Evolutionary conservation across 441 rosid genomes (phyloP).

Genomic region (Jatropha podagrica): DNA sequence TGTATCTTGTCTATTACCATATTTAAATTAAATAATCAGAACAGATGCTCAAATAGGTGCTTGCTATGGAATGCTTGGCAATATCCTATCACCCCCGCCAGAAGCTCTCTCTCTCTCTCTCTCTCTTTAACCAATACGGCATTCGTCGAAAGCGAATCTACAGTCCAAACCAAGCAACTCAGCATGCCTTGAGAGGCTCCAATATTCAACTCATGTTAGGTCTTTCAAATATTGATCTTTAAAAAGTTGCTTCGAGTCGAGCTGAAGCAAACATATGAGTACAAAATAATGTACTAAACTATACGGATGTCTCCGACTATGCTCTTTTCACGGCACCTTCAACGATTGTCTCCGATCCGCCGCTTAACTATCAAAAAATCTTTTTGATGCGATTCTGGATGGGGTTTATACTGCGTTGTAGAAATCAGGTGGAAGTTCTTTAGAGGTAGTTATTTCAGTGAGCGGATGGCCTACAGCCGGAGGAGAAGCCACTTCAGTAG

Average conservation of each 20-base stretch:
- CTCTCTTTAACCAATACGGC: conserved; percentile 39
- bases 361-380: conserved; percentile 33
- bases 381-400: conserved; percentile 55
- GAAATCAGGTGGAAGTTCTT: conserved; percentile 39
- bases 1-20: too few relatives aligned
- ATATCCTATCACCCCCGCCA: conserved; percentile 8
- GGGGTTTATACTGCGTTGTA: conserved; percentile 53
- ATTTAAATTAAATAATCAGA: too few relatives aligned
- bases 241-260: conserved; percentile 38
- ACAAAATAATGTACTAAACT: conserved; percentile 36
- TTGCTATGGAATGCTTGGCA: background rate
- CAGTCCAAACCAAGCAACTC: conserved; percentile 15
- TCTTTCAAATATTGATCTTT: conserved; percentile 27
- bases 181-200: conserved; percentile 28
- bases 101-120: conserved; percentile 52
- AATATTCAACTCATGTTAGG: conserved; percentile 25
- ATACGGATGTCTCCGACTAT: background rate
- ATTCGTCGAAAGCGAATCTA: conserved; percentile 33
- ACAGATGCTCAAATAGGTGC: background rate
- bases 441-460: conserved; percentile 34
- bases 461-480: conserved; percentile 62
- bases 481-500: conserved; percentile 22
- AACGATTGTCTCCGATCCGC: conserved; percentile 23
- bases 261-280: conserved; percentile 48
- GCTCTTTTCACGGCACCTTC: conserved; percentile 35